These are phyloP conservation scores for Logfia minima DNA, from an alignment of 129 eudicot species.

Conservation along the genomic window DNA sequence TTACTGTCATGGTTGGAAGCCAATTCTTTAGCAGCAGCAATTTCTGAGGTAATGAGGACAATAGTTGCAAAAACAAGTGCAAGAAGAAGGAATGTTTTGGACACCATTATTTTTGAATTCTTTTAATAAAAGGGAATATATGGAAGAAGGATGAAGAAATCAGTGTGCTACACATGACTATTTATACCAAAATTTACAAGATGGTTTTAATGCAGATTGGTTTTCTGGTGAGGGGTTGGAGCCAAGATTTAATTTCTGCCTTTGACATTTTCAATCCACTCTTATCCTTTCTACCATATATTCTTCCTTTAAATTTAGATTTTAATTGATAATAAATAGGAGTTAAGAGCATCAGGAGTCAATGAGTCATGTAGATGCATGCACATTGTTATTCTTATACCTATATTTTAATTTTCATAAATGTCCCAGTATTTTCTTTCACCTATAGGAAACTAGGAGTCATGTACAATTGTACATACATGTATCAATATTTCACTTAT, in stretches of 20 bases:
- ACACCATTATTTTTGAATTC: constrained; percentile 14
- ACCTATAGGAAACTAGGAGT: not conserved
- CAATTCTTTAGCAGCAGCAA: constrained; percentile 33
- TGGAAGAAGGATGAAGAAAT: constrained; percentile 19
- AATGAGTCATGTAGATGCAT: not conserved
- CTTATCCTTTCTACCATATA: constrained; percentile 3
- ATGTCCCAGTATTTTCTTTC: not conserved
- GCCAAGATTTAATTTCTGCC: constrained; percentile 9
- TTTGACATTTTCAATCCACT: constrained; percentile 5
- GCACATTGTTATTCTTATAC: not conserved
- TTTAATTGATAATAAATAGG: not conserved
- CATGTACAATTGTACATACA: too few relatives aligned
- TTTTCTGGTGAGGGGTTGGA: constrained; percentile 17
- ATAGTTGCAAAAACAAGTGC: constrained; percentile 28
- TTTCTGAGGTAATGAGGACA: constrained; percentile 33
- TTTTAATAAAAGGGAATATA: not conserved
- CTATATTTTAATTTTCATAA: not conserved
- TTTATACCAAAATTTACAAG: constrained; percentile 20
- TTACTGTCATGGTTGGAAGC: constrained; percentile 30
- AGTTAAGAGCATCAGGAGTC: not conserved
- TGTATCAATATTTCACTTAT: too few relatives aligned
- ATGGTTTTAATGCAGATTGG: constrained; percentile 19
- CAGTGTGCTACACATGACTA: constrained; percentile 1
- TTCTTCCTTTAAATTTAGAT: too few relatives aligned
- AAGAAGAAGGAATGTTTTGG: constrained; percentile 31